Conservation (phyloP, 805 yeast genomes). For the Komagataella kurtzmanii region DNA sequence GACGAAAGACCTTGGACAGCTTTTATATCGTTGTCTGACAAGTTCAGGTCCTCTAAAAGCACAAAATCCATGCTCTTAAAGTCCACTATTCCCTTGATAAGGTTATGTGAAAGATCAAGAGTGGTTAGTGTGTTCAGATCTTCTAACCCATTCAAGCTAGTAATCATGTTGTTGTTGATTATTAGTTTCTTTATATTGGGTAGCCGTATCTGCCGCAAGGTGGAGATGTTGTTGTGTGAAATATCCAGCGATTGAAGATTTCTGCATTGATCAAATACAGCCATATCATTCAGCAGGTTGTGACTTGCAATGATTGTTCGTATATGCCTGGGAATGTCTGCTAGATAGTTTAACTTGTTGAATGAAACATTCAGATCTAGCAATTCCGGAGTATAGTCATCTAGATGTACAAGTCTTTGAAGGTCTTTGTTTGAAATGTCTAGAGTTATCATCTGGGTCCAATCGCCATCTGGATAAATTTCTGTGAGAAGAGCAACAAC, state of each 20-base stretch:
- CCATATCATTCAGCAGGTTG: conserved; percentile 25
- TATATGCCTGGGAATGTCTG: conserved; percentile 28
- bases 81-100: conserved; percentile 23
- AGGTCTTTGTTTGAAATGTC: conserved; percentile 20
- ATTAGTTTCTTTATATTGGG: conserved; percentile 28
- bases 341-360: conserved; percentile 27
- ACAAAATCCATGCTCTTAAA: conserved; percentile 20
- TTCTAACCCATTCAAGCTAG: conserved; percentile 21
- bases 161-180: conserved; percentile 22
- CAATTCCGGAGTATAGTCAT: conserved; percentile 29
- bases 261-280: conserved; percentile 24
- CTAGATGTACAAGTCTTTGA: conserved; percentile 27
- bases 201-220: conserved; percentile 23
- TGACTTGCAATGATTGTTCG: conserved; percentile 23
- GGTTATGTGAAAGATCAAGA: conserved; percentile 28
- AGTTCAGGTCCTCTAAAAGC: conserved; percentile 27
- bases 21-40: conserved; percentile 27
- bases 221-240: conserved; percentile 21
- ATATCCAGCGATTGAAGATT: conserved; percentile 30
- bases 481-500: conserved; percentile 33
- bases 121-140: conserved; percentile 23
- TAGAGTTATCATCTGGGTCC: conserved; percentile 28
- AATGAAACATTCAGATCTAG: conserved; percentile 23
- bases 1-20: conserved; percentile 21
- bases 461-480: conserved; percentile 22